Percentiles rank a stretch among this genome's conserved stretches.
These are phyloP conservation scores for Aspergillus piperis DNA, from an alignment of 2,329 filamentous ascomycete species.

Conservation along the genomic window DNA sequence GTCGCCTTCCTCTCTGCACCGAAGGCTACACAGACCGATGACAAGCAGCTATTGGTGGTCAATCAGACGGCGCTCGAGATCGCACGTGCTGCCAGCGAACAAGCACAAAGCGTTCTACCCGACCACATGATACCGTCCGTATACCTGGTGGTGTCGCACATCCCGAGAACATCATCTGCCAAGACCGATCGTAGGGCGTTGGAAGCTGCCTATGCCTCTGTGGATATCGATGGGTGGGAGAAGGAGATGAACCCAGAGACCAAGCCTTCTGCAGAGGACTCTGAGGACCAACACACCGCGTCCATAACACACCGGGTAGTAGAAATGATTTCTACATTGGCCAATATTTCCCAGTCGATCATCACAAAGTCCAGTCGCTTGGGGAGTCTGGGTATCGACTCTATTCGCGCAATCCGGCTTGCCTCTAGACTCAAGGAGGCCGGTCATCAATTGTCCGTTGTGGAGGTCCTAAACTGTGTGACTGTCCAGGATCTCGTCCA, in stretches of 20 bases:
- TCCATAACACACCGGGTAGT: constrained; percentile 18
- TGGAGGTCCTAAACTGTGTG: constrained; percentile 32
- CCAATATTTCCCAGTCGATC: constrained; percentile 22
- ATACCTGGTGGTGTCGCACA: constrained; percentile 31
- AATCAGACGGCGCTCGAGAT: constrained; percentile 24
- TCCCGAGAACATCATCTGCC: constrained; percentile 34
- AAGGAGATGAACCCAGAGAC: constrained; percentile 21
- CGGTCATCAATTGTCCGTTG: constrained; percentile 29
- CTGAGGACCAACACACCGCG: neutral
- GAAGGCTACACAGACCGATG: constrained; percentile 5
- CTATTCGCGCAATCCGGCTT: constrained; percentile 34
- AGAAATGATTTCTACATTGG: constrained; percentile 25
- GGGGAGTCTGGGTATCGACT: constrained; percentile 34
- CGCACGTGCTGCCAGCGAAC: constrained; percentile 24
- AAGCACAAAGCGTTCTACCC: constrained; percentile 27
- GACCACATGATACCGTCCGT: constrained; percentile 38
- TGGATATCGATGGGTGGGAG: constrained; percentile 34
- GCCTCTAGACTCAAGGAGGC: constrained; percentile 28
- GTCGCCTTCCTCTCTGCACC: constrained; percentile 38
- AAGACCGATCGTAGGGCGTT: constrained; percentile 37
- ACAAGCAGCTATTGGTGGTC: constrained; percentile 15
- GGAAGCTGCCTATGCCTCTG: constrained; percentile 25
- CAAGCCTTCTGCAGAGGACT: neutral
- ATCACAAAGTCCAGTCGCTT: constrained; percentile 27
- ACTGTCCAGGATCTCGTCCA: constrained; percentile 30